Evolutionary conservation across 352 stramenopile genomes (phyloP).

Genomic region (Globisporangium nodosum): DNA sequence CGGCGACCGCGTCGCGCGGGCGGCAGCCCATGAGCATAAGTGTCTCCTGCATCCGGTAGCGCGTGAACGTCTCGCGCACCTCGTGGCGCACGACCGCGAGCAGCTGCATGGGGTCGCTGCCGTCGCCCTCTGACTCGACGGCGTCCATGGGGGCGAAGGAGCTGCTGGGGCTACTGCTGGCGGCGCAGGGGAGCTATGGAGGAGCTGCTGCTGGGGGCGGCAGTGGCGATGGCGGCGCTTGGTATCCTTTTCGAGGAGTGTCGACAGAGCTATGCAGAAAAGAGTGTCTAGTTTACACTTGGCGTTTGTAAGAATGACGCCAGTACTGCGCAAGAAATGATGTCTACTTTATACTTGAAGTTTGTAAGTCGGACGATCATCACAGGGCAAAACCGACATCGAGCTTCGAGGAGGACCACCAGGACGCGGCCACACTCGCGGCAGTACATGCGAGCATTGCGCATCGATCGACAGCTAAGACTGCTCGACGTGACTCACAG

Average conservation of each 20-base stretch:
- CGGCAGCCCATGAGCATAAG: conserved; percentile 86
- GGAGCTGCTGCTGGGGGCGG: too few relatives aligned
- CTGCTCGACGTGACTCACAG: too few relatives aligned
- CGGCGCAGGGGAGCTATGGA: too few relatives aligned
- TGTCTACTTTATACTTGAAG: neutral
- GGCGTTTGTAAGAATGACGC: neutral
- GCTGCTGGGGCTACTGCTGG: neutral
- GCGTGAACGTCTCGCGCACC: conserved; percentile 61
- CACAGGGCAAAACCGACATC: too few relatives aligned
- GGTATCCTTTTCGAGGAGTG: neutral
- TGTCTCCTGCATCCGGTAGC: conserved; percentile 81
- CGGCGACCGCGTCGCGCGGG: conserved; percentile 60
- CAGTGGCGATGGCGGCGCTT: neutral
- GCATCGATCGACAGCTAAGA: too few relatives aligned
- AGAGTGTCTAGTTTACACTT: neutral
- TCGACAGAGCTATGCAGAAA: neutral
- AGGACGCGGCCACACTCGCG: too few relatives aligned
- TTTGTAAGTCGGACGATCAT: neutral
- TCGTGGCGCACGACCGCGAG: conserved; percentile 54
- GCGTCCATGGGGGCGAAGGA: conserved; percentile 31
- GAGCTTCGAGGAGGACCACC: too few relatives aligned
- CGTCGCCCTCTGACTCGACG: conserved; percentile 46
- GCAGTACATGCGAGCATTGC: too few relatives aligned
- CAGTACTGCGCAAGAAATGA: neutral
- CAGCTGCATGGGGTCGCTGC: conserved; percentile 74